phyloP scores from a whole-genome alignment of 2,329 filamentous ascomycete genomes.

The Trichoderma afroharzianum region DNA sequence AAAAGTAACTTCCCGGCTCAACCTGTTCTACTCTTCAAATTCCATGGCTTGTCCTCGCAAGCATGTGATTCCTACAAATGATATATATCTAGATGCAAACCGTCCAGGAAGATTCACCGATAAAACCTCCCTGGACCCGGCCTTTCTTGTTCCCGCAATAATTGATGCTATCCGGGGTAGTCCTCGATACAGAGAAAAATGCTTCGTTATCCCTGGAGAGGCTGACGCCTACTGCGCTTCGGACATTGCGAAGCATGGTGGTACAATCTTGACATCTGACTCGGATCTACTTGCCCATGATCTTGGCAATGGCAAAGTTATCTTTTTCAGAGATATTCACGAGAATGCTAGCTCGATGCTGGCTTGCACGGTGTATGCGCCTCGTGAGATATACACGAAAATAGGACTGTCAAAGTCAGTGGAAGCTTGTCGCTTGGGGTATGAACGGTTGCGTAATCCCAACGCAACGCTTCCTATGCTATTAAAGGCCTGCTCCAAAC shows the following conservation, averaged over 20 bases:
- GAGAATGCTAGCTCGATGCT: conserved; percentile 25
- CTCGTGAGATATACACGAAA: conserved; percentile 37
- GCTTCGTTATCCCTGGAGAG: conserved; percentile 71
- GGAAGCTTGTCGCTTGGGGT: conserved; percentile 35
- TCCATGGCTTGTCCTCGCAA: conserved; percentile 25
- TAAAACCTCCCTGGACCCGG: conserved; percentile 45
- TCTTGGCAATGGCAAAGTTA: conserved; percentile 61
- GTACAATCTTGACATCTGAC: conserved; percentile 72
- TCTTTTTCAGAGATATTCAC: conserved; percentile 65
- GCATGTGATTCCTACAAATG: conserved; percentile 20
- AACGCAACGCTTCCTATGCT: conserved; percentile 31
- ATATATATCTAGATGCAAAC: conserved; percentile 25
- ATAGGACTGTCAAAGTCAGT: conserved; percentile 37
- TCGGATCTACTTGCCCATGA: conserved; percentile 80
- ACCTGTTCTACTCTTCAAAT: conserved; percentile 40
- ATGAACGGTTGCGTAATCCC: conserved; percentile 29
- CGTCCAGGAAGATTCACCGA: conserved; percentile 21
- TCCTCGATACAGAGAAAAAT: conserved; percentile 39
- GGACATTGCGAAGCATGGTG: conserved; percentile 51
- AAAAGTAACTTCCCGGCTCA: conserved; percentile 53
- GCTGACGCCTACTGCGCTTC: conserved; percentile 78
- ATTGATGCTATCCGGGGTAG: conserved; percentile 63
- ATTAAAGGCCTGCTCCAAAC: conserved; percentile 25
- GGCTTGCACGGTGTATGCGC: conserved; percentile 30
- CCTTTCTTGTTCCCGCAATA: conserved; percentile 76